phyloP scores from a whole-genome alignment of 2,329 filamentous ascomycete species.

The Xylaria sp. region DNA sequence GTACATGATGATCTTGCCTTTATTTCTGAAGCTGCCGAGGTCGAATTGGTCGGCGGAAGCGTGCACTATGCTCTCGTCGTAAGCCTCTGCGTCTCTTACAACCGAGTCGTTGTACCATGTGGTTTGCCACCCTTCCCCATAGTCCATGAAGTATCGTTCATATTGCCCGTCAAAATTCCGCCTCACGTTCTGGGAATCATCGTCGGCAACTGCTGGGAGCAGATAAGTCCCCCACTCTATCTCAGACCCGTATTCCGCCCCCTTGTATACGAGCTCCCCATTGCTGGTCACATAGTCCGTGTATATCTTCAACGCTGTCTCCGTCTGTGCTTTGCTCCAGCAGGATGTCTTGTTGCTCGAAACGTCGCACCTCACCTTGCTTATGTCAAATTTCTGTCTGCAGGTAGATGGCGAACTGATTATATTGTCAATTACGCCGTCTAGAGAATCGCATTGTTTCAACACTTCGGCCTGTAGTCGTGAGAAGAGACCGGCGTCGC shows the following conservation, averaged over 20 bases:
- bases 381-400: constrained; percentile 46
- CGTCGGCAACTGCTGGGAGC: constrained; percentile 39
- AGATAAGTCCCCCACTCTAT: constrained; percentile 44
- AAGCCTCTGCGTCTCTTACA: constrained; percentile 40
- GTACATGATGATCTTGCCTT: constrained; percentile 49
- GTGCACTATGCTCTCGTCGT: constrained; percentile 40
- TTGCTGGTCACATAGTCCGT: constrained; percentile 42
- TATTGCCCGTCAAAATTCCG: constrained; percentile 47
- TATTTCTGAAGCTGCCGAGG: constrained; percentile 44
- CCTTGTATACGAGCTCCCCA: constrained; percentile 48
- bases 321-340: constrained; percentile 53
- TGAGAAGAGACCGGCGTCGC: constrained; percentile 53
- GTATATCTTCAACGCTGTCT: constrained; percentile 46
- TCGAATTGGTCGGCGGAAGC: constrained; percentile 48
- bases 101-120: constrained; percentile 46
- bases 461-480: constrained; percentile 56
- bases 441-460: constrained; percentile 56
- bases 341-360: constrained; percentile 47
- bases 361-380: constrained; percentile 49
- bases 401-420: constrained; percentile 54
- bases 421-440: constrained; percentile 56
- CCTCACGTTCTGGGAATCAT: constrained; percentile 39
- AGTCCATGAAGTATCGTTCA: constrained; percentile 46
- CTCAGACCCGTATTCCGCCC: constrained; percentile 58
- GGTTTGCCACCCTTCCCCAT: constrained; percentile 42